Evolutionary conservation across 2,329 filamentous ascomycete genomes (phyloP).

Genomic region (Microsporum canis): DNA sequence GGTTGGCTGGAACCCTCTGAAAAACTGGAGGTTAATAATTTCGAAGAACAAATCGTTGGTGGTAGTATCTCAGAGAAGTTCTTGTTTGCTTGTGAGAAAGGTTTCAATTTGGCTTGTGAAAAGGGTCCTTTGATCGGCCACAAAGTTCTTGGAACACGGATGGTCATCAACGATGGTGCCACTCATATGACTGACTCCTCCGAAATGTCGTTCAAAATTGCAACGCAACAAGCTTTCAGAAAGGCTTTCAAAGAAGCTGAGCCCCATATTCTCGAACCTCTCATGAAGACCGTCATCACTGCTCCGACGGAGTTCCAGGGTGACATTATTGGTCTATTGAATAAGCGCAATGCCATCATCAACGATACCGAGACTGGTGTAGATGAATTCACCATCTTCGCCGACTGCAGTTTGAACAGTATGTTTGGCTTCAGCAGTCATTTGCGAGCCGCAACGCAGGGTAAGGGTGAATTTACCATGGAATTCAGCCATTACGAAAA

Average conservation of each 20-base stretch:
- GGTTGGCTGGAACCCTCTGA: slow-evolving; percentile 84
- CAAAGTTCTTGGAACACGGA: slow-evolving; percentile 74
- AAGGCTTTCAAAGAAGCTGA: slow-evolving; percentile 76
- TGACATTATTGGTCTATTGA: slow-evolving; percentile 84
- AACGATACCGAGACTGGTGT: slow-evolving; percentile 87
- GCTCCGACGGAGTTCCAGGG: slow-evolving; percentile 97
- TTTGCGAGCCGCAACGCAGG: slow-evolving; percentile 84
- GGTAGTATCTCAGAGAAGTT: slow-evolving; percentile 93
- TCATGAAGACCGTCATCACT: slow-evolving; percentile 97
- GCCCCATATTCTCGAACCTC: slow-evolving; percentile 78
- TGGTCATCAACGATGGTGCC: slow-evolving; percentile 92
- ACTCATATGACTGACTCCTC: slow-evolving; percentile 97
- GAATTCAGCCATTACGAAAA: slow-evolving; percentile 94
- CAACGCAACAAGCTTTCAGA: slow-evolving; percentile 91
- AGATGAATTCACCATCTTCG: slow-evolving; percentile 86
- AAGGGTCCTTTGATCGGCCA: slow-evolving; percentile 89
- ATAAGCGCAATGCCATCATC: slow-evolving; percentile 92
- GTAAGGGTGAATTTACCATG: slow-evolving; percentile 98
- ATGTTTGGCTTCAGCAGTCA: slow-evolving; percentile 98
- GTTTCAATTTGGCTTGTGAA: slow-evolving; percentile 69
- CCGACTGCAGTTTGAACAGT: slow-evolving; percentile 84
- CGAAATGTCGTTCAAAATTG: slow-evolving; percentile 89
- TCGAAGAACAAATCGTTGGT: slow-evolving; percentile 77
- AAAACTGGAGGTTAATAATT: slow-evolving; percentile 61
- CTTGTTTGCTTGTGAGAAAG: slow-evolving; percentile 87